Evolutionary conservation across 176 grass and related monocot species (phyloP).

Genomic region (Poa annua): DNA sequence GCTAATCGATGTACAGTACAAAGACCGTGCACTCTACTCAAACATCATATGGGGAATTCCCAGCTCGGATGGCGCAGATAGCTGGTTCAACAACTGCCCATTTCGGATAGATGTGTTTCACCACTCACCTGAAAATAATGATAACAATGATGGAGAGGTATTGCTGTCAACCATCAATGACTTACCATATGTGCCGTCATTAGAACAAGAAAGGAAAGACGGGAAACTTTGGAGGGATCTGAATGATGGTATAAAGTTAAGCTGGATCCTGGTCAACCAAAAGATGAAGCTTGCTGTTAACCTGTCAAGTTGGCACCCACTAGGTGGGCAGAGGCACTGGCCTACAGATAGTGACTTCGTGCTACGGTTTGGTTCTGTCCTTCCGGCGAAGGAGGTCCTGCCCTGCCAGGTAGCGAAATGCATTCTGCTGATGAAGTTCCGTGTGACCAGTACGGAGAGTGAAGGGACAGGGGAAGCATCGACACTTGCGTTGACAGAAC

Average conservation of each 20-base stretch:
- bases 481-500: slow-evolving; percentile 9
- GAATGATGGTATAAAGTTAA: slow-evolving; percentile 44
- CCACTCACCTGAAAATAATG: slow-evolving; percentile 39
- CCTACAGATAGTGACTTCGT: slow-evolving; percentile 49
- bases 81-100: slow-evolving; percentile 53
- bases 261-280: slow-evolving; percentile 50
- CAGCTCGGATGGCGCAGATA: slow-evolving; percentile 33
- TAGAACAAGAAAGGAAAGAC: slow-evolving; percentile 56
- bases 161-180: slow-evolving; percentile 31
- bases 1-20: slow-evolving; percentile 41
- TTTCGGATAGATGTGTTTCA: slow-evolving; percentile 45
- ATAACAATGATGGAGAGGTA: slow-evolving; percentile 19
- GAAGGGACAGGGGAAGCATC: slow-evolving; percentile 12
- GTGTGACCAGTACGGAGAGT: slow-evolving; percentile 11
- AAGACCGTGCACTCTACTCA: slow-evolving; percentile 37
- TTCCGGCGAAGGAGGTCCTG: slow-evolving; percentile 48
- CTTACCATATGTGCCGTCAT: slow-evolving; percentile 31
- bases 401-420: slow-evolving; percentile 50
- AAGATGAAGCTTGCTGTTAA: slow-evolving; percentile 51
- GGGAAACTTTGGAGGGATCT: slow-evolving; percentile 54
- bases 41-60: slow-evolving; percentile 48
- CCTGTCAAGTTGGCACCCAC: slow-evolving; percentile 45
- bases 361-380: slow-evolving; percentile 45
- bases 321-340: slow-evolving; percentile 48
- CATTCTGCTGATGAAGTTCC: slow-evolving; percentile 47